Evolutionary conservation across 805 yeast species (phyloP).

Genomic region (Kazachstania bromeliacearum): DNA sequence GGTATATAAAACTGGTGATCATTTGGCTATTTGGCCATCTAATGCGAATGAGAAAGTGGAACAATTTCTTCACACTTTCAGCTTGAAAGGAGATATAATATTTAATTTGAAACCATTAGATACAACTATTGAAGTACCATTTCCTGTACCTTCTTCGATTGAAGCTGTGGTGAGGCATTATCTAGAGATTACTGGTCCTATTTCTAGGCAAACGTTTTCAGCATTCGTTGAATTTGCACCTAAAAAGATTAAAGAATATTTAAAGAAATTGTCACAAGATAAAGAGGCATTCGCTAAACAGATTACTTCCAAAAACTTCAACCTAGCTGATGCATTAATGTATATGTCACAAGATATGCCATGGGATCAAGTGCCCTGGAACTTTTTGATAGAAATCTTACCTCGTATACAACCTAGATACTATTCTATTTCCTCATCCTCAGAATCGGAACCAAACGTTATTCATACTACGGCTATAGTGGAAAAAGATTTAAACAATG

Average conservation of each 20-base stretch:
- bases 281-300: constrained; percentile 58
- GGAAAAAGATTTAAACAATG: constrained; percentile 43
- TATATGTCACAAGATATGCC: constrained; percentile 48
- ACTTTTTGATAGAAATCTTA: constrained; percentile 70
- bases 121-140: constrained; percentile 50
- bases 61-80: constrained; percentile 56
- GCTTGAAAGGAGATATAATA: constrained; percentile 44
- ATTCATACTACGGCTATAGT: constrained; percentile 89
- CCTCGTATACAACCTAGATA: constrained; percentile 86
- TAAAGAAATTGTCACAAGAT: constrained; percentile 47
- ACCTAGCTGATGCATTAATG: constrained; percentile 67
- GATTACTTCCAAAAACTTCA: constrained; percentile 52
- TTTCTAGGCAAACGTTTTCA: constrained; percentile 77
- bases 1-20: constrained; percentile 91
- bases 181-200: constrained; percentile 85
- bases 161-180: constrained; percentile 79
- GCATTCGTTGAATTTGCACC: constrained; percentile 80
- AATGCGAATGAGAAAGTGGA: constrained; percentile 68
- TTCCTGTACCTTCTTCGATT: constrained; percentile 80
- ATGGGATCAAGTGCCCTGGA: constrained; percentile 80
- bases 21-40: constrained; percentile 89
- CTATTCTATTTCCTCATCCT: constrained; percentile 91
- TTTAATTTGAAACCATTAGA: constrained; percentile 64
- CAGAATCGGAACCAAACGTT: constrained; percentile 60
- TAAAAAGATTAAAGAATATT: constrained; percentile 36